A percentile compares a stretch with the other conserved stretches of the same genome.
Conservation (phyloP, 2,329 filamentous ascomycete genomes). For the Cladosporium austrohemisphaericum region DNA sequence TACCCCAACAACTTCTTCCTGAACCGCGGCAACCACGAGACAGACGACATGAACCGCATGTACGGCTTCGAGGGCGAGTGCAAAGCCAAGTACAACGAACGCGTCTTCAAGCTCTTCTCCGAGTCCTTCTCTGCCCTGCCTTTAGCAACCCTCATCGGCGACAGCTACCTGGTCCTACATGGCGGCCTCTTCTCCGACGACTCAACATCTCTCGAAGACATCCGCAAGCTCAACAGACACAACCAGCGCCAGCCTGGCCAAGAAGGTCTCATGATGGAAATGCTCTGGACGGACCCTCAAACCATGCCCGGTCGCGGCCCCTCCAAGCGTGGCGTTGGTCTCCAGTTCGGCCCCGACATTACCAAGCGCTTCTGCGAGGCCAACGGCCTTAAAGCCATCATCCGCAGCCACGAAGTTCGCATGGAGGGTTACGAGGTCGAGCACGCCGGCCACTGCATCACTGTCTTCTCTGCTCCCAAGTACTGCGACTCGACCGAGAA, state of each 20-base stretch:
- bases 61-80: conserved; percentile 99
- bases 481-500: conserved; percentile 99
- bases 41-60: conserved; percentile 97
- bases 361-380: conserved; percentile 96
- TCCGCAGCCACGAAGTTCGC: conserved; percentile 93
- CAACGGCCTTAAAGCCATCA: conserved; percentile 91
- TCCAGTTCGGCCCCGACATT: conserved; percentile 95
- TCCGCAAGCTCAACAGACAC: conserved; percentile 87
- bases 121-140: conserved; percentile 95
- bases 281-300: conserved; percentile 98
- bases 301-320: conserved; percentile 79
- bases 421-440: conserved; percentile 99
- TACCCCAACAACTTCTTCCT: conserved; percentile 79
- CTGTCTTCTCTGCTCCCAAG: conserved; percentile 94
- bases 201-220: conserved; percentile 85
- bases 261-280: conserved; percentile 98
- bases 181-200: conserved; percentile 96
- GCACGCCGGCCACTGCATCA: conserved; percentile 93
- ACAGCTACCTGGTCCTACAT: conserved; percentile 88
- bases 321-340: conserved; percentile 91
- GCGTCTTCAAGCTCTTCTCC: conserved; percentile 94
- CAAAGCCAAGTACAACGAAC: conserved; percentile 95
- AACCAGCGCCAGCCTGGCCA: conserved; percentile 90
- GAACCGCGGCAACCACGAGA: conserved; percentile 95
- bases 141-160: conserved; percentile 83